Evolutionary conservation across 345 rosid species (phyloP).

Genomic region (Cardamine occulta): DNA sequence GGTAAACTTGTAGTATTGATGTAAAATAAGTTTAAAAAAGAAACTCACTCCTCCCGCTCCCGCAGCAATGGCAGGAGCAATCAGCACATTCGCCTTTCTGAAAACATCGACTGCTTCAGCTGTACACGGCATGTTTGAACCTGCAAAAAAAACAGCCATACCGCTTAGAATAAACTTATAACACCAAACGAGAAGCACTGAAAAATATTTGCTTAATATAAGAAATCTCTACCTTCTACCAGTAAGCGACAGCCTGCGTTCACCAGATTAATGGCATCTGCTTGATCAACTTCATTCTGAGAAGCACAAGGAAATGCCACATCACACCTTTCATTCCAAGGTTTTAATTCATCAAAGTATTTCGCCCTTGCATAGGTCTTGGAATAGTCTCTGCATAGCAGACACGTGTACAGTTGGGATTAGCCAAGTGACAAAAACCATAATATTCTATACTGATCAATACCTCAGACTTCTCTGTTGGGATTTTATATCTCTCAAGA

Average conservation of each 20-base stretch:
- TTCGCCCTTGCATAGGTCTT: slow-evolving; percentile 98
- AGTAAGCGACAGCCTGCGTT: slow-evolving; percentile 86
- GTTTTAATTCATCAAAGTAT: slow-evolving; percentile 95
- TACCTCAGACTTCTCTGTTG: slow-evolving; percentile 97
- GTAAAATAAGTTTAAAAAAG: slow-evolving; percentile 23
- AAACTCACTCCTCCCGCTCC: slow-evolving; percentile 95
- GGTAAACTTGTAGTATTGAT: not conserved
- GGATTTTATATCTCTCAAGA: slow-evolving; percentile 92
- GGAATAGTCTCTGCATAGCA: slow-evolving; percentile 82
- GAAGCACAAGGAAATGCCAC: slow-evolving; percentile 94
- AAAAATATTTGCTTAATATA: slow-evolving; percentile 20
- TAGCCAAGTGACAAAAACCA: slow-evolving; percentile 3
- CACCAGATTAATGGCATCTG: slow-evolving; percentile 91
- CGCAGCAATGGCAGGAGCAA: slow-evolving; percentile 98
- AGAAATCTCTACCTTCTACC: slow-evolving; percentile 75
- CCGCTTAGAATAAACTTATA: not conserved
- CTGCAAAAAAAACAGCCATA: slow-evolving; percentile 41
- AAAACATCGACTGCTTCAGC: slow-evolving; percentile 90
- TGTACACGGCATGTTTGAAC: slow-evolving; percentile 98
- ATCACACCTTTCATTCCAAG: slow-evolving; percentile 97
- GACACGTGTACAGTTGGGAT: slow-evolving; percentile 22
- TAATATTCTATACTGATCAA: not conserved
- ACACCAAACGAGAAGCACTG: slow-evolving; percentile 1
- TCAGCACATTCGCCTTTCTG: slow-evolving; percentile 83
- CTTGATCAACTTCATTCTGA: slow-evolving; percentile 93